Conservation (phyloP, 2,329 filamentous ascomycete genomes). For the Diplodia corticola region DNA sequence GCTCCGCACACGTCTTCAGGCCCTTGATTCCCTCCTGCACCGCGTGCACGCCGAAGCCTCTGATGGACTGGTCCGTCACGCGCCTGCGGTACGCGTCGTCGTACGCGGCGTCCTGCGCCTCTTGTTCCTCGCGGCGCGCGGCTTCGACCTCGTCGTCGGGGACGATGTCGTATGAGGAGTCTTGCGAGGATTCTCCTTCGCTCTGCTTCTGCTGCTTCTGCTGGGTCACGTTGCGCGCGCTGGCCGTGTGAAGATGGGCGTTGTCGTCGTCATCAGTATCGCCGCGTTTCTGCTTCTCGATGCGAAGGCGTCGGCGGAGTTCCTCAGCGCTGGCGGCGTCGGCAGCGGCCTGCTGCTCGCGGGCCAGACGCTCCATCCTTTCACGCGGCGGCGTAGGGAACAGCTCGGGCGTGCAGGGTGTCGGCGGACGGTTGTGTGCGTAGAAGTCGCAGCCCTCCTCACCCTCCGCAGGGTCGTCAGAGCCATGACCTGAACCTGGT, state of each 20-base stretch:
- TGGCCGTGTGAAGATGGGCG: no score
- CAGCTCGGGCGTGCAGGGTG: not conserved
- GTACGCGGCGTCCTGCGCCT: not conserved
- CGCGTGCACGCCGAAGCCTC: slow-evolving; percentile 3
- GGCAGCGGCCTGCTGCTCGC: not conserved
- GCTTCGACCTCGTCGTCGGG: not conserved
- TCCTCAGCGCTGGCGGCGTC: not conserved
- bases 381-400: not conserved
- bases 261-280: not conserved
- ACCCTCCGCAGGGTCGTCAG: not conserved
- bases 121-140: not conserved
- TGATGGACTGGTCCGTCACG: slow-evolving; percentile 5
- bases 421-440: not conserved
- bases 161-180: not conserved
- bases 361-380: not conserved
- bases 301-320: not conserved
- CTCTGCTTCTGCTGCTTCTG: no score
- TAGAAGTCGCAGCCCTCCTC: not conserved
- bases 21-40: not conserved
- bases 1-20: not conserved
- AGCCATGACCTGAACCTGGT: not conserved
- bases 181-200: no score
- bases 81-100: not conserved
- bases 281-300: no score
- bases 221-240: no score